Conservation (phyloP, 768 basidiomycete species). For the Leccinum longicurvipes region DNA sequence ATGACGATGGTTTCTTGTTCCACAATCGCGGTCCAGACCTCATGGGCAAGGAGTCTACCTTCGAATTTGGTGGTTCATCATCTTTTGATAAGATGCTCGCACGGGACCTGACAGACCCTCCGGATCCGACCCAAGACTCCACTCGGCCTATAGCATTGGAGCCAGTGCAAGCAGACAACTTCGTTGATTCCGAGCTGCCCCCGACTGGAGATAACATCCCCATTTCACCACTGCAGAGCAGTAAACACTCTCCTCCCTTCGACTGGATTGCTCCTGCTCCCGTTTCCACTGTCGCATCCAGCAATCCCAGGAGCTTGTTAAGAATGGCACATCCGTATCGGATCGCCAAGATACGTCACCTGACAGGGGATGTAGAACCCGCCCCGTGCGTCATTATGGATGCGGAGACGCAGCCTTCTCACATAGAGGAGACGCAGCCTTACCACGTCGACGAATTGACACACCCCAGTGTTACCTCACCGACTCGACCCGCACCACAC, state of each 20-base stretch:
- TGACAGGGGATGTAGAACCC: constrained; percentile 21
- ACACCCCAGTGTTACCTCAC: neutral
- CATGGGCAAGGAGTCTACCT: constrained; percentile 26
- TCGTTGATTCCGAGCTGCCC: constrained; percentile 2
- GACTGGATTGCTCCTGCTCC: constrained; percentile 22
- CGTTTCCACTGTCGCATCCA: constrained; percentile 16
- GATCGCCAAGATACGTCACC: constrained; percentile 23
- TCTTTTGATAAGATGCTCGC: constrained; percentile 39
- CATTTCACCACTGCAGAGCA: constrained; percentile 1
- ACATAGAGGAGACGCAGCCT: constrained; percentile 18
- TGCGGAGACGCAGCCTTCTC: constrained; percentile 17
- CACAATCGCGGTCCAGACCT: constrained; percentile 9
- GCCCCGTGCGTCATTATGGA: constrained; percentile 9
- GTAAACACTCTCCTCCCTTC: constrained; percentile 12
- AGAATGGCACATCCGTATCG: constrained; percentile 35
- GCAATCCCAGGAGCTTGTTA: constrained; percentile 30
- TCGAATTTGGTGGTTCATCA: constrained; percentile 39
- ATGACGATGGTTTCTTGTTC: constrained; percentile 9
- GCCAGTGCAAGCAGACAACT: constrained; percentile 1
- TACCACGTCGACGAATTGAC: neutral
- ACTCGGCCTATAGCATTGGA: constrained; percentile 4
- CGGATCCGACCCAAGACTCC: constrained; percentile 23
- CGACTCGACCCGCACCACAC: constrained; percentile 1
- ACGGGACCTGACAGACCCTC: constrained; percentile 28
- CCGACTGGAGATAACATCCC: neutral